These are phyloP conservation scores for Cercospora beticola DNA, from an alignment of 2,329 filamentous ascomycete genomes.

Conservation along the genomic window DNA sequence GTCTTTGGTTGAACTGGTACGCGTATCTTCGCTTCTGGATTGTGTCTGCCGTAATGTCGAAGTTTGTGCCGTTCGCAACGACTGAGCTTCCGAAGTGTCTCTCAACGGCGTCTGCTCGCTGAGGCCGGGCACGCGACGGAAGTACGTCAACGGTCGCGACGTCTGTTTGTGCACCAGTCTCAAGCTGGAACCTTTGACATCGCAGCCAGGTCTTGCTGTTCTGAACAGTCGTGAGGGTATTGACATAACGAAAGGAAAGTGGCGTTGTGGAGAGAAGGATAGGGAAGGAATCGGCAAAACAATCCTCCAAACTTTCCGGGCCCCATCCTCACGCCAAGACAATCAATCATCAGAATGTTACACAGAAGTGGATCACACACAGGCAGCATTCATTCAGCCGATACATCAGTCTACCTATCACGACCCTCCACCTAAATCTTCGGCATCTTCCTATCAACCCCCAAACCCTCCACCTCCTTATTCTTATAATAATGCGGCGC, in stretches of 20 bases:
- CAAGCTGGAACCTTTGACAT: neutral
- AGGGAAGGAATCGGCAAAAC: neutral
- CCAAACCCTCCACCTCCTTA: constrained; percentile 79
- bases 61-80: no score
- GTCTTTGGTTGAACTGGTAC: neutral
- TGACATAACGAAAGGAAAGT: neutral
- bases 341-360: neutral
- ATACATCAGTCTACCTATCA: neutral
- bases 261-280: neutral
- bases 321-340: neutral
- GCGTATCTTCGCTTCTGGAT: neutral
- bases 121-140: neutral
- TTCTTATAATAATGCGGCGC: constrained; percentile 95
- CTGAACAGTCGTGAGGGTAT: neutral
- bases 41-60: no score
- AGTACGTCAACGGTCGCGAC: neutral
- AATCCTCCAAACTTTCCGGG: neutral
- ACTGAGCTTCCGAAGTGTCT: neutral
- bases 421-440: constrained; percentile 43
- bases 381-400: neutral
- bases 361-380: neutral
- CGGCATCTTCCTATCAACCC: constrained; percentile 71
- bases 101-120: neutral
- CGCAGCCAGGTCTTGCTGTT: neutral
- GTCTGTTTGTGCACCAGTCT: neutral